These are phyloP conservation scores for Neonectria coccinea DNA, from an alignment of 2,329 filamentous ascomycete genomes.

Conservation along the genomic window DNA sequence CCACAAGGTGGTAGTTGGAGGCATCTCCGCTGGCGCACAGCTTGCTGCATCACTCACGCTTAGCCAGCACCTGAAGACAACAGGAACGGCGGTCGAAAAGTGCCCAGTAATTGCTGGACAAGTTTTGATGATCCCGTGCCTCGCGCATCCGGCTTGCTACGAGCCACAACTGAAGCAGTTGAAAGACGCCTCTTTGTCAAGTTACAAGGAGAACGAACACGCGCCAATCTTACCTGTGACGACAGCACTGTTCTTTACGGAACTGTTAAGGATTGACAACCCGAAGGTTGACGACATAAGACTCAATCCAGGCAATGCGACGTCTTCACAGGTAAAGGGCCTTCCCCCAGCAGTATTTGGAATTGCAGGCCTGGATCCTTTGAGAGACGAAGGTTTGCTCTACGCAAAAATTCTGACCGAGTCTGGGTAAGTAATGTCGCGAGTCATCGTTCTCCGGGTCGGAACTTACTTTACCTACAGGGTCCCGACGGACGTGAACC, in stretches of 20 bases:
- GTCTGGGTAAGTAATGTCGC: slow-evolving; percentile 53
- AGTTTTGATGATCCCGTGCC: slow-evolving; percentile 61
- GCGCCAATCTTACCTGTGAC: slow-evolving; percentile 62
- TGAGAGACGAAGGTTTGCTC: slow-evolving; percentile 62
- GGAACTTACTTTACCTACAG: slow-evolving; percentile 41
- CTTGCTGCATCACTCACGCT: slow-evolving; percentile 54
- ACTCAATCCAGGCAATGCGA: slow-evolving; percentile 52
- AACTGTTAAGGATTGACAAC: slow-evolving; percentile 43
- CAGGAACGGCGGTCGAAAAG: slow-evolving; percentile 28
- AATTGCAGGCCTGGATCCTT: slow-evolving; percentile 59
- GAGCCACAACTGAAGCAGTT: slow-evolving; percentile 50
- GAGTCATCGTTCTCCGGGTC: not conserved
- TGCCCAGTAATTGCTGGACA: slow-evolving; percentile 58
- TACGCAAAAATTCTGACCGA: slow-evolving; percentile 58
- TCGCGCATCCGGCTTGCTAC: slow-evolving; percentile 44
- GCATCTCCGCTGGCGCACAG: slow-evolving; percentile 60
- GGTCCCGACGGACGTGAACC: slow-evolving; percentile 59
- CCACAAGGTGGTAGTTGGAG: slow-evolving; percentile 56
- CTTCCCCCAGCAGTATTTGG: slow-evolving; percentile 59
- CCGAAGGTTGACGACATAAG: slow-evolving; percentile 48
- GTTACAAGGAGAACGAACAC: slow-evolving; percentile 56
- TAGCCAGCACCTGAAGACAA: slow-evolving; percentile 50
- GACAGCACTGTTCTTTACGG: slow-evolving; percentile 36
- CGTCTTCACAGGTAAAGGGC: slow-evolving; percentile 50
- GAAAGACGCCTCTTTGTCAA: slow-evolving; percentile 53